Percentiles rank a stretch among this genome's conserved stretches.
These are phyloP conservation scores for Mycoemilia scoparia DNA, from an alignment of 192 early-diverging fungal genomes.

Conservation along the genomic window DNA sequence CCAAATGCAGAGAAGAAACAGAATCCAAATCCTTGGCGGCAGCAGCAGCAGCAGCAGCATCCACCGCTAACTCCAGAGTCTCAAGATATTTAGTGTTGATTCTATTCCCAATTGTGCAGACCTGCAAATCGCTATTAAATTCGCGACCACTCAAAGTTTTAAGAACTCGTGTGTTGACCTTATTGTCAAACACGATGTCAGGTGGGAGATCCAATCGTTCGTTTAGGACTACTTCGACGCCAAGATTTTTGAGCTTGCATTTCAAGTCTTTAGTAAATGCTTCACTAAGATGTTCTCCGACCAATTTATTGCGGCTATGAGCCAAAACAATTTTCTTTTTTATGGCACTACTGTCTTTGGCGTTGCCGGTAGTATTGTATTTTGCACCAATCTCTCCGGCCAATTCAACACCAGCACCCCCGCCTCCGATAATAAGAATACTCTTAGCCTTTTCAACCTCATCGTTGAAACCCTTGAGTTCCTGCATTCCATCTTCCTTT, in stretches of 20 bases:
- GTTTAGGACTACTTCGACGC: conserved; percentile 31
- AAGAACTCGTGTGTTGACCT: conserved; percentile 16
- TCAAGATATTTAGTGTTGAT: conserved; percentile 28
- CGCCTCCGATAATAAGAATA: conserved; percentile 49
- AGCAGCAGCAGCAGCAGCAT: no score
- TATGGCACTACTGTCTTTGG: no score
- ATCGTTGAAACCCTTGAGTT: conserved; percentile 9
- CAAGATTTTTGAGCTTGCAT: conserved; percentile 20
- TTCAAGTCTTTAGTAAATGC: conserved; percentile 16
- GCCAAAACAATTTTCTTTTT: conserved; percentile 31
- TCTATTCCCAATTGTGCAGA: conserved; percentile 22
- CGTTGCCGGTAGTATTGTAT: conserved; percentile 20
- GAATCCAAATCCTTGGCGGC: no score
- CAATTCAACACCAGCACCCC: conserved; percentile 38
- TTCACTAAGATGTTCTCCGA: conserved; percentile 27
- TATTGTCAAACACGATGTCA: conserved; percentile 13
- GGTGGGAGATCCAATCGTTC: conserved; percentile 23
- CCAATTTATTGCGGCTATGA: conserved; percentile 20
- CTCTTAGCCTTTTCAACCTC: conserved; percentile 28
- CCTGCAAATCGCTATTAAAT: conserved; percentile 38
- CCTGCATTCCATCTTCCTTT: conserved; percentile 11
- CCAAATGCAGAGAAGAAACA: no score
- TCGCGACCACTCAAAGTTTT: conserved; percentile 17
- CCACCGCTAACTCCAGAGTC: conserved; percentile 11
- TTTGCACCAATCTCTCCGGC: conserved; percentile 33